phyloP scores from a whole-genome alignment of 129 eudicot genomes.

The Daucus carota region DH1_v3.0 NC_030386.2:30309501-30310000 shows the following conservation, averaged over 20 bases:
- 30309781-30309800: not conserved
- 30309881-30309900: slow-evolving; percentile 92
- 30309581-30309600: not conserved
- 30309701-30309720: not conserved
- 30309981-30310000: not conserved
- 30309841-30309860: slow-evolving; percentile 83
- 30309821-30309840: slow-evolving; percentile 80
- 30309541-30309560: not conserved
- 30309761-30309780: not conserved
- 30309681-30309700: not conserved
- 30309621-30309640: no score
- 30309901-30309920: slow-evolving; percentile 94
- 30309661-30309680: not conserved
- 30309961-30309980: not conserved
- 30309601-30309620: not conserved
- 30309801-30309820: not conserved
- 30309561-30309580: not conserved
- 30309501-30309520: not conserved
- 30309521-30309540: not conserved
- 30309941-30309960: slow-evolving; percentile 34
- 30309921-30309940: slow-evolving; percentile 92
- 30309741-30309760: not conserved
- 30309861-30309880: slow-evolving; percentile 98
- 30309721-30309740: not conserved
- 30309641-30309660: not conserved